Base-by-base conservation (phyloP, 257 asterid genomes). In the Hygrophila difformis region DNA sequence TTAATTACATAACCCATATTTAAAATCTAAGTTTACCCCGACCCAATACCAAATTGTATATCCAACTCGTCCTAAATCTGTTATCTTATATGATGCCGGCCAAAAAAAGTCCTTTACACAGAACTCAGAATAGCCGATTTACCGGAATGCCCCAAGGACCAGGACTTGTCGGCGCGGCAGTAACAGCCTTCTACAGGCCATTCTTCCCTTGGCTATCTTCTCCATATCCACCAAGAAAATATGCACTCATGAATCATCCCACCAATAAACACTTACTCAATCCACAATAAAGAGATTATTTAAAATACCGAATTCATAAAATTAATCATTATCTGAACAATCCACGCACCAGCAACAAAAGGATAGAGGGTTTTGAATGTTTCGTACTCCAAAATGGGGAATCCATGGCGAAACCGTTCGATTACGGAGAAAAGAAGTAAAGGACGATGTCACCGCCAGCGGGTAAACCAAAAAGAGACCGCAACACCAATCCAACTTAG, bases 181-280 rank as follows among this genome's bases (percentile, higher is more conserved):
- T 39, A 57, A 85, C 57, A 49, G 93, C 92, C 61, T 56, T 76
- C 64, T 58, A 64, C 40, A 56, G 47, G 26, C 95, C 98, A 49
- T 77, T 91, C 78, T 66, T 68, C 50, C 96, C 94, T 53, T 74
- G 63, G 19, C 96, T 94, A 49, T 91, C 93, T 51, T 91, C 85
- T 9, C 76, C 77, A 49, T 71, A 91, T 40, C 93, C 96, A 46
- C 98, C 98, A 17, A 91, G 88, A 66, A 91, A 80, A 60, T 91
- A 86, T 31, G 93, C 96, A 76, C 96, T 71, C 75, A 91, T 48
- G 61, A 91, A 68, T 95, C 98, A 91, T 48, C 98, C 98, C 86
- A 46, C n/a, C 29, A 3, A 24, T 2, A 24, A 24, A 20, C 36
- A 37, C 28, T 20, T n/a, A 6, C 38, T 22, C 16, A 31, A 42